These are phyloP conservation scores for Alternaria triticina DNA, from an alignment of 2,329 filamentous ascomycete genomes.

Conservation along the genomic window DNA sequence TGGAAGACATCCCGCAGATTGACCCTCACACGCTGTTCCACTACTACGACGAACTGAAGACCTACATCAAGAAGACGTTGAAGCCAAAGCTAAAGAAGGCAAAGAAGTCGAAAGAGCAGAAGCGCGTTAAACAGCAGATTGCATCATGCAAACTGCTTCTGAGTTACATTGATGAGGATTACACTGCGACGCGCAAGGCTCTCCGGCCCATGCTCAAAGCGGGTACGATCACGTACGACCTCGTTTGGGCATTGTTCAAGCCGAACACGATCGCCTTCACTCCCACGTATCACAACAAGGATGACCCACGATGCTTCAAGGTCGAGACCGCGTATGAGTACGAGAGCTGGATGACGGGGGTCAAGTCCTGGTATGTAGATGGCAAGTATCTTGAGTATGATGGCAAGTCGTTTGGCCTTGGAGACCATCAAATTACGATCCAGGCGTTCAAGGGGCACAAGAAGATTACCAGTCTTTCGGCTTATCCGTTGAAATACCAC, in stretches of 20 bases:
- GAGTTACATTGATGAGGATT: constrained; percentile 82
- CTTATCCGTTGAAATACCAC: constrained; percentile 82
- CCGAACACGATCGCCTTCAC: constrained; percentile 81
- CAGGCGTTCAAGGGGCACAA: constrained; percentile 77
- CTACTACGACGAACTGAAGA: constrained; percentile 79
- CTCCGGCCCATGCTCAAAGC: constrained; percentile 81
- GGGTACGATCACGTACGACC: constrained; percentile 85
- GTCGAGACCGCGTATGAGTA: constrained; percentile 78
- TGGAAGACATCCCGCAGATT: constrained; percentile 75
- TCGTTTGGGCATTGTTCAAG: constrained; percentile 89
- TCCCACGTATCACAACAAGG: constrained; percentile 75
- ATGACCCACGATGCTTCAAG: constrained; percentile 83
- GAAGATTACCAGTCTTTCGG: constrained; percentile 79
- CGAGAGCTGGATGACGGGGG: constrained; percentile 67
- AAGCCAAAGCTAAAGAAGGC: constrained; percentile 64
- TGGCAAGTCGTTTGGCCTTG: constrained; percentile 82
- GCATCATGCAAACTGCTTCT: constrained; percentile 74
- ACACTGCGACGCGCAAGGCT: constrained; percentile 76
- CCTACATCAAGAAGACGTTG: constrained; percentile 65
- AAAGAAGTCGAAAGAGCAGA: constrained; percentile 67
- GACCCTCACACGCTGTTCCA: constrained; percentile 59
- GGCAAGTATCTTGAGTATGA: constrained; percentile 86
- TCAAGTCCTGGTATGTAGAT: constrained; percentile 78
- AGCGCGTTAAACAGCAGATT: constrained; percentile 64
- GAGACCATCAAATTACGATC: constrained; percentile 72